phyloP scores from a whole-genome alignment of 2,329 filamentous ascomycete genomes.

The Talaromyces amestolkiae region DNA sequence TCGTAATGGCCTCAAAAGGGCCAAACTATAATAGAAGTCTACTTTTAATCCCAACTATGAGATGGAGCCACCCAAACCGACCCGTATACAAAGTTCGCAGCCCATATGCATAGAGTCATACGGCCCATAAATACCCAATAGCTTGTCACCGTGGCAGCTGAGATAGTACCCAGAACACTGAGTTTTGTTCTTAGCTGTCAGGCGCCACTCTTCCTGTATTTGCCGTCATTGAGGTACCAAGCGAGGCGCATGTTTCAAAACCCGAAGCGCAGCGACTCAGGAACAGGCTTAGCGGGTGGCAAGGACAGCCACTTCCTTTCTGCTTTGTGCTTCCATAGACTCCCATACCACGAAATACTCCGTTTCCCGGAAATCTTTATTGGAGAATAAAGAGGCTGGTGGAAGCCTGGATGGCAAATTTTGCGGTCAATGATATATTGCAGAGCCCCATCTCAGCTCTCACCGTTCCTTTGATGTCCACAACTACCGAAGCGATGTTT shows the following conservation, averaged over 20 bases:
- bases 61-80: neutral
- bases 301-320: neutral
- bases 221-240: neutral
- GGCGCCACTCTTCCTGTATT: neutral
- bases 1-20: neutral
- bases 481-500: neutral
- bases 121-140: neutral
- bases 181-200: neutral
- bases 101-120: neutral
- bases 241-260: neutral
- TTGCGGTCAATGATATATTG: neutral
- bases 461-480: neutral
- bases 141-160: neutral
- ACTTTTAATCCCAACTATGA: neutral
- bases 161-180: neutral
- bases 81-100: neutral
- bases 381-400: neutral
- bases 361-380: neutral
- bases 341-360: neutral
- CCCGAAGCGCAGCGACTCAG: neutral
- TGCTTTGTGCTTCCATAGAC: neutral
- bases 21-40: neutral
- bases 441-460: constrained; percentile 3
- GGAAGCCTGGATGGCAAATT: neutral
- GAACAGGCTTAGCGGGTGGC: constrained; percentile 14